phyloP scores from a whole-genome alignment of 164 flowering plant genomes.

The Nelumbo lutea region DNA sequence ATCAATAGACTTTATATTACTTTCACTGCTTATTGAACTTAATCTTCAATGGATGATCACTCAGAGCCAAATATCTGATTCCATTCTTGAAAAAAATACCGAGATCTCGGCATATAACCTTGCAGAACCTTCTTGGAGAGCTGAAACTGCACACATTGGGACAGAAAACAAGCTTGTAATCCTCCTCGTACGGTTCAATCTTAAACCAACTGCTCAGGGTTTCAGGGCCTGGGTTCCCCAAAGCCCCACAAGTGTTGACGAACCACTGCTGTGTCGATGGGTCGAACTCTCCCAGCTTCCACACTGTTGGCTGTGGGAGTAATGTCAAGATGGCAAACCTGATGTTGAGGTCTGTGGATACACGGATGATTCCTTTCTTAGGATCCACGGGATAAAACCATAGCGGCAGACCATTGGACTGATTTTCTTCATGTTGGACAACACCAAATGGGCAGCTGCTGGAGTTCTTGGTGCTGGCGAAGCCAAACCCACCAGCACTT shows the following conservation, averaged over 20 bases:
- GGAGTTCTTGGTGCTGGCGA: constrained; percentile 16
- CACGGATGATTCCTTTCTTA: constrained; percentile 18
- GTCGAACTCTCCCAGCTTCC: constrained; percentile 34
- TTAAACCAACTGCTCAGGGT: constrained; percentile 15
- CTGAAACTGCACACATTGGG: constrained; percentile 36
- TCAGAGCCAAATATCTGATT: constrained; percentile 30
- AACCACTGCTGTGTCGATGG: constrained; percentile 18
- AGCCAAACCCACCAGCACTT: constrained; percentile 43
- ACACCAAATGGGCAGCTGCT: constrained; percentile 37
- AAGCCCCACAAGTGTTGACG: constrained; percentile 36
- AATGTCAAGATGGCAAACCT: constrained; percentile 25
- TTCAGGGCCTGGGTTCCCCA: constrained; percentile 41
- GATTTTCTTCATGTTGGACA: constrained; percentile 29
- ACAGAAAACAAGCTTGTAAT: constrained; percentile 52
- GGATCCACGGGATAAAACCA: constrained; percentile 35
- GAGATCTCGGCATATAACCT: constrained; percentile 37
- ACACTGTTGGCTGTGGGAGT: constrained; percentile 38
- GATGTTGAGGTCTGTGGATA: constrained; percentile 44
- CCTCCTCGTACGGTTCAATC: constrained; percentile 30
- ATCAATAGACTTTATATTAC: too few species aligned
- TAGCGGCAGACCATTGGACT: constrained; percentile 32
- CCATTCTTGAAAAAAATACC: constrained; percentile 37
- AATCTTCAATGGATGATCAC: too few species aligned
- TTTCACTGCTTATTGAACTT: too few species aligned
- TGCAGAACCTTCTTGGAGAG: constrained; percentile 19